Evolutionary conservation across 306 rosid genomes (phyloP).

Genomic region (Lathyrus aphaca): DNA sequence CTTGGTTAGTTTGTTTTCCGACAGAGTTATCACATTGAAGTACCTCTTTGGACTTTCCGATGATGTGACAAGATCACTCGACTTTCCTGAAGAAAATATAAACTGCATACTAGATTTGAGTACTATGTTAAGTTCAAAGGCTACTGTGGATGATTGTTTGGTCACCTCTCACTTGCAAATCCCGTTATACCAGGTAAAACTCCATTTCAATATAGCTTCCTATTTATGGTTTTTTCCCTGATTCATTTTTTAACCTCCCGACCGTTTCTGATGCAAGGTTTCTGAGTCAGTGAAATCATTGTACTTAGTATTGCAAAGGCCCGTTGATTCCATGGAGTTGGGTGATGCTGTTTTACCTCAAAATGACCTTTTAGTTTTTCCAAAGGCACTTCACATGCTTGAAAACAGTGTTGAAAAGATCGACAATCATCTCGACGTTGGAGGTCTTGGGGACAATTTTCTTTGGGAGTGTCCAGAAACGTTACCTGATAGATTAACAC

Average conservation of each 20-base stretch:
- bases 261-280: slow-evolving; percentile 58
- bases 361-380: slow-evolving; percentile 51
- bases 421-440: slow-evolving; percentile 61
- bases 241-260: slow-evolving; percentile 35
- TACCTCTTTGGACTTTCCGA: slow-evolving; percentile 81
- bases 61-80: slow-evolving; percentile 50
- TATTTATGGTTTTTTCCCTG: slow-evolving; percentile 22
- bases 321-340: slow-evolving; percentile 53
- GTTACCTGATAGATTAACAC: slow-evolving; percentile 81
- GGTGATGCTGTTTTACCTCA: slow-evolving; percentile 50
- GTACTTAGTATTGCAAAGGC: slow-evolving; percentile 66
- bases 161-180: slow-evolving; percentile 55
- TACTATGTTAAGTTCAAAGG: slow-evolving; percentile 60
- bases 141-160: slow-evolving; percentile 51
- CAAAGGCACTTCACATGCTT: slow-evolving; percentile 55
- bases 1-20: slow-evolving; percentile 67
- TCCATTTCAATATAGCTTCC: slow-evolving; percentile 23
- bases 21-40: slow-evolving; percentile 71
- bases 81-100: slow-evolving; percentile 67
- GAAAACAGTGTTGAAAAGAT: slow-evolving; percentile 62
- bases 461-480: slow-evolving; percentile 96
- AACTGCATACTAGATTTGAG: slow-evolving; percentile 60
- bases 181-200: slow-evolving; percentile 62
- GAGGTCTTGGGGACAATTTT: slow-evolving; percentile 76
- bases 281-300: slow-evolving; percentile 62